Evolutionary conservation across 768 basidiomycete genomes (phyloP), one percentile per base, ranked within the genome.

Genomic region (Boletus edulis): DNA sequence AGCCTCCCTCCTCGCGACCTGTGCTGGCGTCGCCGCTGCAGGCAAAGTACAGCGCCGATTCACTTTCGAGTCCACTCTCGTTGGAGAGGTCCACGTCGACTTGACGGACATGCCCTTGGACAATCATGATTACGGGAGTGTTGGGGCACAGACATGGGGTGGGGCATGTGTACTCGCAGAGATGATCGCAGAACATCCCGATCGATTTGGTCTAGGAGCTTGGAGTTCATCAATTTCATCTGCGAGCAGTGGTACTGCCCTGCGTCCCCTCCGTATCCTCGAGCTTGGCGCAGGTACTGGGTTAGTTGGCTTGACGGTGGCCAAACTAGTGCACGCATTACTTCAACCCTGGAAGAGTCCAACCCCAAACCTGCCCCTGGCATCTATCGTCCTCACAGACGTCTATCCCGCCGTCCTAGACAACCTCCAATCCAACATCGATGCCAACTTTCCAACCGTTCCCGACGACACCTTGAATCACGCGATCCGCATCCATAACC

Each of bases 81-180:
- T 13, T 8, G 62, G 60, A 42, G 39, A 54, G 43, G 60, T 76
- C 38, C 61, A 71, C 12, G 71, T 88, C 12, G 65, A 74, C 49
- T 62, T 94, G 46, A 83, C 75, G 31, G 92, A 94, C 66, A 78
- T 84, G 2, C 82, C 89, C 2, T 71, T 92, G 41, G 80, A 85
- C 47, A 85, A 89, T 52, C 72, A 77, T n/a, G 86, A 90, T 60
- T 86, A 83, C 58, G 72, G 75, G 13, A 87, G 84, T 51, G 83
- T 92, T 17, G 92, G 92, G 2, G 85, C 90, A 27, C 92, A 94
- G 72, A 94, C 91, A 0, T 95, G 92, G 93, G 91, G 91, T 4
- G 83, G 87, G 11, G 87, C 90, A 4, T 91, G 87, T 60, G 81
- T 94, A 8, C 76, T 95, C 52, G 82, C 91, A 0, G 87, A 91